Base-by-base conservation (phyloP, 2,329 filamentous ascomycete genomes). In the Cucurbitaria berberidis region DNA sequence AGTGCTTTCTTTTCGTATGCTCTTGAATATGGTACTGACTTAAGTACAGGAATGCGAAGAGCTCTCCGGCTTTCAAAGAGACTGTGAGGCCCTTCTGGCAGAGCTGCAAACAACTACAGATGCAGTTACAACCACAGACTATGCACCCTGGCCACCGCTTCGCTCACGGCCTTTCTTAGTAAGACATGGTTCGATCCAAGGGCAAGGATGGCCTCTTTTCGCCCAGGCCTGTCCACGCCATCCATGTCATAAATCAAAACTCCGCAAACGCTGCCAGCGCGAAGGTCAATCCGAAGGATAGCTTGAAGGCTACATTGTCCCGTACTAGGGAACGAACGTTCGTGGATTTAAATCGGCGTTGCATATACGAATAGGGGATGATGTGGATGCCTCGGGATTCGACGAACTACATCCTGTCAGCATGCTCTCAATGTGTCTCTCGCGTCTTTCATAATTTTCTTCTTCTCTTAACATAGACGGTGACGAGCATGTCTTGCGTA, bases 241-340 rank as follows among this genome's bases (percentile, higher is more conserved):
- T 39, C 21, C 21, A 9, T 3, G 6, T 24, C 36, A 8, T 34
- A 30, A 10, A 26, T 50, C 63, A 85, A 51, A 88, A 81, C 45
- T 78, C 73, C 66, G 81, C 81, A 80, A 89, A 89, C 2, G 84
- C 85, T 43, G 88, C 88, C 67, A 92, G 75, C 22, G 87, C 84
- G 75, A 92, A 92, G 24, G 89, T 89, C 36, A 85, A 67, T n/a
- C 86, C 85, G 71, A 93, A 92, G 3, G 87, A 86, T 19, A 87
- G 70, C 68, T 88, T 89, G 69, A 89, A 88, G 16, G 83, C 83
- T 2, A 84, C 81, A 62, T 86, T 84, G 55, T 82, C 79, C 63
- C 82, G 79, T 47, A 88, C 74, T 40, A 81, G 76, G 4, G 78
- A 79, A 40, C 78, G 73, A 18, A 85, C 54, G 62, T 85, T 78